A percentile compares a stretch with the other conserved stretches of the same genome.
phyloP scores from a whole-genome alignment of 768 basidiomycete species.

The Rhodotorula toruloides region DNA sequence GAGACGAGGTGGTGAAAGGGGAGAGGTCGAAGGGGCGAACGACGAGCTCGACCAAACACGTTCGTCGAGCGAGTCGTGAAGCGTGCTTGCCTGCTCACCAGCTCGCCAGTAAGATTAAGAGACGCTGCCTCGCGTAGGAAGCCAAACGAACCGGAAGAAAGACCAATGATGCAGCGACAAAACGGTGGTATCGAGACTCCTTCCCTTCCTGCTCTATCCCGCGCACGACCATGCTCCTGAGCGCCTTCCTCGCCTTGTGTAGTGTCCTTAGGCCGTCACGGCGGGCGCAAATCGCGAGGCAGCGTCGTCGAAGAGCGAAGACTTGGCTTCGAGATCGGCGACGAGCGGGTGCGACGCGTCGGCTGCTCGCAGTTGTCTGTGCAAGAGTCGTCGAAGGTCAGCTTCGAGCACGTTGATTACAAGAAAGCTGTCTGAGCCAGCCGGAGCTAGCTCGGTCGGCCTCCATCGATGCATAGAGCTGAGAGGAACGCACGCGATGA shows the following conservation, averaged over 20 bases:
- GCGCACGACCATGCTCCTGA: too few relatives aligned
- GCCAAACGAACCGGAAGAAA: too few relatives aligned
- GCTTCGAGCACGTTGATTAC: not conserved
- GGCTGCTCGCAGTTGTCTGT: conserved; percentile 32
- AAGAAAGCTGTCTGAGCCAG: not conserved
- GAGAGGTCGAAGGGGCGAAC: too few relatives aligned
- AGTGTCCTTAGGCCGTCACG: not conserved
- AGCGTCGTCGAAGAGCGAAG: conserved; percentile 48
- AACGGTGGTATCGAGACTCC: too few relatives aligned
- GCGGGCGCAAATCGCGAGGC: conserved; percentile 35
- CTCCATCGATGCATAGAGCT: not conserved
- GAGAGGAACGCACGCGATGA: conserved; percentile 28
- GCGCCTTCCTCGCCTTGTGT: not conserved
- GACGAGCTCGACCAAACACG: not conserved
- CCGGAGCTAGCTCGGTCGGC: not conserved
- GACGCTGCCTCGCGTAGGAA: too few relatives aligned
- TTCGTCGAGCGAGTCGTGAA: too few relatives aligned
- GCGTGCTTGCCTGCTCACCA: too few relatives aligned
- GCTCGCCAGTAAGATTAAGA: too few relatives aligned
- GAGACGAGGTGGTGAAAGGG: not conserved
- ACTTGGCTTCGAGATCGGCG: conserved; percentile 46
- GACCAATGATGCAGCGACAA: too few relatives aligned
- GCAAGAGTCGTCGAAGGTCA: not conserved
- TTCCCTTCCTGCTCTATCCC: not conserved
- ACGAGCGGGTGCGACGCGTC: conserved; percentile 47